phyloP scores from a whole-genome alignment of 2,329 filamentous ascomycete genomes.

The Scedosporium aurantiacum region DNA sequence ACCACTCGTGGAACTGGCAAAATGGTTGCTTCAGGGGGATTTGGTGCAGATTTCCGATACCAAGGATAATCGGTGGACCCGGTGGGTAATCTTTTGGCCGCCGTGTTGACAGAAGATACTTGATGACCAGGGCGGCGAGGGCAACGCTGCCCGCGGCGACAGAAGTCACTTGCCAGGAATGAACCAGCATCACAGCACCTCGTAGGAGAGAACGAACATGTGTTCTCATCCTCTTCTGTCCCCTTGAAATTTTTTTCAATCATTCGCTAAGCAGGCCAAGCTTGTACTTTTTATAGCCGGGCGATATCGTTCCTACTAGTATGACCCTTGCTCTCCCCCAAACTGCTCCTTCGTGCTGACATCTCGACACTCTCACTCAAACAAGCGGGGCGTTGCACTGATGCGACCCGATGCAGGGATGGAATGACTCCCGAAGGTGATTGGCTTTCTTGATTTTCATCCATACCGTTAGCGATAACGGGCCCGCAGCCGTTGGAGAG shows the following conservation, averaged over 20 bases:
- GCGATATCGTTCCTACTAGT: too few relatives aligned
- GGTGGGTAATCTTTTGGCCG: conserved; percentile 14
- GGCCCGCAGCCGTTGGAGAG: too few relatives aligned
- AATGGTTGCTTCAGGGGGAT: conserved; percentile 16
- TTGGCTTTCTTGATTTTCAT: too few relatives aligned
- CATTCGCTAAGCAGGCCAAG: background rate
- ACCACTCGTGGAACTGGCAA: conserved; percentile 21
- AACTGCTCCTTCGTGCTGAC: too few relatives aligned
- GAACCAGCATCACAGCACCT: background rate
- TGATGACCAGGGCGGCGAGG: background rate
- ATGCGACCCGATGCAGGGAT: too few relatives aligned
- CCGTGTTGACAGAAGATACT: conserved; percentile 6
- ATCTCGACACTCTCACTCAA: too few relatives aligned
- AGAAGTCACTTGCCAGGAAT: background rate
- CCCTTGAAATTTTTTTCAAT: background rate
- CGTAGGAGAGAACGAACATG: background rate
- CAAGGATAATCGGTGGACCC: conserved; percentile 12
- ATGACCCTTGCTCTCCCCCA: too few relatives aligned
- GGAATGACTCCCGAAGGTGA: too few relatives aligned
- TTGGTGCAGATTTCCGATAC: conserved; percentile 17
- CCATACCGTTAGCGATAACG: too few relatives aligned
- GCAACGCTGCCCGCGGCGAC: background rate
- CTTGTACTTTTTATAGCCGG: too few relatives aligned
- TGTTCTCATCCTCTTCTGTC: background rate
- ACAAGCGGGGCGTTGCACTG: too few relatives aligned